Base-by-base conservation (phyloP, 139 green algal genomes). In the Diplosphaera chodatii region DNA sequence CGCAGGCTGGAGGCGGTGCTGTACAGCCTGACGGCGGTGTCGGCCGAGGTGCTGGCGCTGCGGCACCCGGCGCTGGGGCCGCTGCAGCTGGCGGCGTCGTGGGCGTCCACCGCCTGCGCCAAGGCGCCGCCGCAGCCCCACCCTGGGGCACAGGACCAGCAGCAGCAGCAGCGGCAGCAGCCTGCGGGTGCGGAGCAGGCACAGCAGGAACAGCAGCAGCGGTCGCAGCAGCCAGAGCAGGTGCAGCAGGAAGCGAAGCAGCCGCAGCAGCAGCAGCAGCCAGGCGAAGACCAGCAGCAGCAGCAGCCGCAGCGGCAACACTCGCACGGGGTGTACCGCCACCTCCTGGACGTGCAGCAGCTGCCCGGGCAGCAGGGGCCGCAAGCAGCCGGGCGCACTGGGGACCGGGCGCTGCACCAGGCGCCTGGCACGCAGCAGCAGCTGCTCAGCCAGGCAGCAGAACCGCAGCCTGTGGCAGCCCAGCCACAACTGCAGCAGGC, bases 1-100 rank as follows among this genome's bases (percentile, higher is more conserved):
- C 74, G 77, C 32, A 79, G 80, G 33, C 76, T 91, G 16, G 86
- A 91, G 72, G 67, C 69, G 8, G 69, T 88, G 66, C 72, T 91
- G 75, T 91, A 91, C 70, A 80, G 74, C 66, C 59, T 88, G 40
- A 80, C 85, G 10, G 85, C 84, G 2, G 80, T 74, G 32, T 66
- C 72, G 15, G 37, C 66, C 10, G 84, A 90, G 68, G 74, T 91
- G 71, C 63, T 85, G 66, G 65, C 79, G 62, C 72, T 88, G 22
- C 55, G 80, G 1, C 76, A 84, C 31, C 48, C 72, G 22, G 74
- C 72, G 27, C 13, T 85, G 40, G 20, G 34, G 16, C 78, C 86
- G 22, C 41, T 83, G 33, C 81, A 89, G 65, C 32, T 69, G 6
- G 73, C 77, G 1, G 85, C 76, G 66, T 40, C 73, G 2, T 72